Base-by-base conservation (phyloP, 2,329 filamentous ascomycete species). In the Cryphonectria parasitica region DNA sequence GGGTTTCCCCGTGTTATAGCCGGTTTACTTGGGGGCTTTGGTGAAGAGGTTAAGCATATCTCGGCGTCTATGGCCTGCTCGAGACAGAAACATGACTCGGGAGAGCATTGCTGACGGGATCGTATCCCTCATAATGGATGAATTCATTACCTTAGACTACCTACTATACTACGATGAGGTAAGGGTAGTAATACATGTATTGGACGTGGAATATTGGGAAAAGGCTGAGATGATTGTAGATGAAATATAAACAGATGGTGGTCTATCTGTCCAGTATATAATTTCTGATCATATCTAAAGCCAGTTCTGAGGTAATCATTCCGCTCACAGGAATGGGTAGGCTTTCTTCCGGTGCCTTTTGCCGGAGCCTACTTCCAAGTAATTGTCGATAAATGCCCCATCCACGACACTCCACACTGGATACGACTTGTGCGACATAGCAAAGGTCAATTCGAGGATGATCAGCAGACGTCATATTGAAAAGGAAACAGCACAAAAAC, bases 1-100 rank as follows among this genome's bases (percentile, higher is more conserved):
- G 58, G 58, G 34, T 61, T 61, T 61, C 10, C 45, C 31, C 58
- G 31, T 61, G 58, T 34, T 39, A 61, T 34, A 34, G 58, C 58
- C 58, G 58, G 31, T 34, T 39, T n/a, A 58, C 34, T 39, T 25
- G 31, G 58, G 31, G 34, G 31, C 7, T 39, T 34, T 22, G 17
- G 25, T 61, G 31, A 13, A 10, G 2, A 28, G 11, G n/a, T 58
- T 34, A 34, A 28, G 25, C 54, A 31, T 58, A 31, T 58, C 34
- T 31, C 58, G 58, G 58, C 31, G 31, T 39, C 22, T 10, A 39
- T 22, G 22, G 13, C 28, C 58, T 19, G 58, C 58, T 61, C 2
- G 17, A 36, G 34, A 61, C 34, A 22, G 58, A 22, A 61, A 8
- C 58, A 61, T 61, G 58, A 61, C 58, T 61, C 58, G 58, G 8